phyloP scores from a whole-genome alignment of 768 basidiomycete species.

The Multifurca ochricompacta region DNA sequence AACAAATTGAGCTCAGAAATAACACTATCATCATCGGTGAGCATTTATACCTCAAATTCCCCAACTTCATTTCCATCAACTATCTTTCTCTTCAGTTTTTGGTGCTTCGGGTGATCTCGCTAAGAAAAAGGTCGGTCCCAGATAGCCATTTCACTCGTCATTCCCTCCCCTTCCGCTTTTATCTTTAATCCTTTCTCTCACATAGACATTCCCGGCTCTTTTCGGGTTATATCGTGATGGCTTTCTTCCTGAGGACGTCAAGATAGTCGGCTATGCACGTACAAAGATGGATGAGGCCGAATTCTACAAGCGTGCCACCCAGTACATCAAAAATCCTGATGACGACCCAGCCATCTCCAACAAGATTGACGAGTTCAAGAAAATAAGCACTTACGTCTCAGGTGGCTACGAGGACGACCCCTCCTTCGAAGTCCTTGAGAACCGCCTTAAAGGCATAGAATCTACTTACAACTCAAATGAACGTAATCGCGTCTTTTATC shows the following conservation, averaged over 20 bases:
- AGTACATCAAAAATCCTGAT: slow-evolving; percentile 76
- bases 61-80: slow-evolving; percentile 1
- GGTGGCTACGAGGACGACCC: slow-evolving; percentile 84
- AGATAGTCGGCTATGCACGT: slow-evolving; percentile 94
- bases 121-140: slow-evolving; percentile 86
- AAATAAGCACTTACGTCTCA: slow-evolving; percentile 68
- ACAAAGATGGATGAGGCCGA: slow-evolving; percentile 88
- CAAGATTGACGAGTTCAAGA: slow-evolving; percentile 79
- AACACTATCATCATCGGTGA: slow-evolving; percentile 86
- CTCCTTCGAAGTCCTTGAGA: slow-evolving; percentile 70
- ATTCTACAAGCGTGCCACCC: slow-evolving; percentile 75
- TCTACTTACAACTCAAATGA: slow-evolving; percentile 51
- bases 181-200: slow-evolving; percentile 4
- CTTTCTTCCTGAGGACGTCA: slow-evolving; percentile 73
- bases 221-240: slow-evolving; percentile 79
- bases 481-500: slow-evolving; percentile 87
- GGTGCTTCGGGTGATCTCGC: slow-evolving; percentile 97
- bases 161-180: background rate
- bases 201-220: slow-evolving; percentile 89
- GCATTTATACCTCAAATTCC: slow-evolving; percentile 29
- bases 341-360: slow-evolving; percentile 49
- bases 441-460: slow-evolving; percentile 74
- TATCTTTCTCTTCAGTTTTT: slow-evolving; percentile 47
- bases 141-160: background rate
- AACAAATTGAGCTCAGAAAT: slow-evolving; percentile 63